A percentile compares a stretch with the other conserved stretches of the same genome.
Evolutionary conservation across 768 basidiomycete species (phyloP).

Genomic region (Naematelia encephala): DNA sequence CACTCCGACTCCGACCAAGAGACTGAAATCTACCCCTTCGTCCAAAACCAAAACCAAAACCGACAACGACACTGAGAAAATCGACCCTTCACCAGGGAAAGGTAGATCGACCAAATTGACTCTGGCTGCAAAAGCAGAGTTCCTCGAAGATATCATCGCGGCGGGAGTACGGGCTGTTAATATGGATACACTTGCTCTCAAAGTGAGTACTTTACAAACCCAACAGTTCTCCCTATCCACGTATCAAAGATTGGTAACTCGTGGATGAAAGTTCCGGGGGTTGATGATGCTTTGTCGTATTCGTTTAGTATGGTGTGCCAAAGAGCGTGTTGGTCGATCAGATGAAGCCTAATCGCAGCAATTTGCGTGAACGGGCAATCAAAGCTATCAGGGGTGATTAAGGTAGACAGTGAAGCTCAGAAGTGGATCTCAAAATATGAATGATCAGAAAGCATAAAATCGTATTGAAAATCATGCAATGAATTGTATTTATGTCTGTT

Average conservation of each 20-base stretch:
- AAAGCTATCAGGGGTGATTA: not conserved
- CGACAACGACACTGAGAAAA: not conserved
- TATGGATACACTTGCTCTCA: constrained; percentile 4
- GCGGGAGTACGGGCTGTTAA: constrained; percentile 4
- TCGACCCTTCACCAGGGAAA: not conserved
- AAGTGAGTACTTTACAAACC: too few relatives aligned
- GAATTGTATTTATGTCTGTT: too few relatives aligned
- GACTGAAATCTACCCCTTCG: not conserved
- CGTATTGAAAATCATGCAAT: too few relatives aligned
- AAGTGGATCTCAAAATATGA: not conserved
- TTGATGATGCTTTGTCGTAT: too few relatives aligned
- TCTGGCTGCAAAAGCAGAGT: not conserved
- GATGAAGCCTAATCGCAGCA: constrained; percentile 1
- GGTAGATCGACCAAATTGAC: not conserved
- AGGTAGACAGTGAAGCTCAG: not conserved
- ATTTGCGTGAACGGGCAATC: not conserved
- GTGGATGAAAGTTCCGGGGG: too few relatives aligned
- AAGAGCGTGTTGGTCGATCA: constrained; percentile 14
- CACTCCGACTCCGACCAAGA: too few relatives aligned
- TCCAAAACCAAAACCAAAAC: not conserved
- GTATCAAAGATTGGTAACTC: not conserved
- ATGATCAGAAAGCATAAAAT: too few relatives aligned
- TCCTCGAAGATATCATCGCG: constrained; percentile 13
- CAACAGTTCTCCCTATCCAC: not conserved
- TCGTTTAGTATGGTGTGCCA: constrained; percentile 1